Evolutionary conservation across 2,329 filamentous ascomycete genomes (phyloP), one percentile per base, ranked within the genome.

Genomic region (Hypoxylon sp.): DNA sequence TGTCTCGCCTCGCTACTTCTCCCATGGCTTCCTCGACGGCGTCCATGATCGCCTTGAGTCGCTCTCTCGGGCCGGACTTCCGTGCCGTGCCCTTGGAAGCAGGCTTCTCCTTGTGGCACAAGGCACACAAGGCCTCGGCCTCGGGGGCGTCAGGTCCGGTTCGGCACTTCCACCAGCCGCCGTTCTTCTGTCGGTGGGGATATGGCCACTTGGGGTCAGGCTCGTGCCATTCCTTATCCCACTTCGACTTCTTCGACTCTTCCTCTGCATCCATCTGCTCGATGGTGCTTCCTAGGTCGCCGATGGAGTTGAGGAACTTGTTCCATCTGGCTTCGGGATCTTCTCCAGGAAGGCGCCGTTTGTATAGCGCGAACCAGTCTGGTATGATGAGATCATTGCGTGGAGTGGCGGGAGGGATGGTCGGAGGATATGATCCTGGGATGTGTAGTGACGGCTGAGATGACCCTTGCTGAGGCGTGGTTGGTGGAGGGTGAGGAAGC

Each of bases 131-230:
- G 1, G 32, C 36, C 42, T 72, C 65, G 14, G 33, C 58, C 14
- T 16, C 9, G 1, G 62, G 51, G 2, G 69, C 69, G 9, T 62
- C 56, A 11, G 53, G 50, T 4, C 60, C 65, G 16, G 44, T 49
- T 33, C 65, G 56, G 53, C 73, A 75, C 33, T 67, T 73, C 72
- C 72, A 75, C 65, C 53, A 73, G 12, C 73, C 73, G n/a, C 72
- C 73, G 2, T 59, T 28, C 36, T 30, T 14, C 38, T 33, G 68
- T 32, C 67, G 66, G 9, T 65, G 52, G 3, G 56, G 32, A 26
- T 67, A 48, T 8, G 45, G 64, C 73, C 73, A 75, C 11, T 59
- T 59, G 4, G 67, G 63, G 22, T 67, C 42, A 6, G 72, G 70
- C 4, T 66, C 36, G 32, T 75, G 73, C 68, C 69, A 74, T 2